phyloP scores from a whole-genome alignment of 352 stramenopile genomes.

The Elongisporangium prolatum region DNA sequence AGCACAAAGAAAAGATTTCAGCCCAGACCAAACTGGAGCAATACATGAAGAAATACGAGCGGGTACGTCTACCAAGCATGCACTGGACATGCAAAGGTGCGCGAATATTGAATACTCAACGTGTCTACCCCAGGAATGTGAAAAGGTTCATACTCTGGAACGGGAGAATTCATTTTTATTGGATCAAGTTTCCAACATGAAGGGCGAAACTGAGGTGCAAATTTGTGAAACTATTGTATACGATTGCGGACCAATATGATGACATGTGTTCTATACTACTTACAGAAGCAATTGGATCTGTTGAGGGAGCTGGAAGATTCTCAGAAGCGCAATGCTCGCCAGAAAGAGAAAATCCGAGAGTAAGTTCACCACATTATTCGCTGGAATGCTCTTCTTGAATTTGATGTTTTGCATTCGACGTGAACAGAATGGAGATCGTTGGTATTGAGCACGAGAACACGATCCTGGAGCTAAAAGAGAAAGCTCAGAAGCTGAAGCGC shows the following conservation, averaged over 20 bases:
- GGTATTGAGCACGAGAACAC: slow-evolving; percentile 69
- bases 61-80: slow-evolving; percentile 8
- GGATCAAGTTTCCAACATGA: slow-evolving; percentile 67
- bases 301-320: slow-evolving; percentile 63
- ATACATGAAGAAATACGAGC: slow-evolving; percentile 80
- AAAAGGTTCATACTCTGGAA: slow-evolving; percentile 49
- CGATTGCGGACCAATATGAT: no score
- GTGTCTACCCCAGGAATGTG: slow-evolving; percentile 31
- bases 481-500: slow-evolving; percentile 69
- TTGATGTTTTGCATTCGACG: slow-evolving; percentile 3
- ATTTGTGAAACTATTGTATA: not conserved
- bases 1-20: slow-evolving; percentile 70
- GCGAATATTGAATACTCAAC: not conserved
- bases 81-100: not conserved
- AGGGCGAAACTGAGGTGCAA: slow-evolving; percentile 56
- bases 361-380: slow-evolving; percentile 8
- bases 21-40: slow-evolving; percentile 65
- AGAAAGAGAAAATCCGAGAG: slow-evolving; percentile 73
- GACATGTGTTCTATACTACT: not conserved
- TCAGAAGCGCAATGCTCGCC: slow-evolving; percentile 57
- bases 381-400: not conserved
- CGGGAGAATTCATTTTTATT: slow-evolving; percentile 65
- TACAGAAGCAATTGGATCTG: slow-evolving; percentile 60
- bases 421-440: slow-evolving; percentile 53
- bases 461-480: slow-evolving; percentile 72